A percentile compares a stretch with the other conserved stretches of the same genome.
These are phyloP conservation scores for Cordyceps sp. DNA, from an alignment of 2,329 filamentous ascomycete species.

Conservation along the genomic window DNA sequence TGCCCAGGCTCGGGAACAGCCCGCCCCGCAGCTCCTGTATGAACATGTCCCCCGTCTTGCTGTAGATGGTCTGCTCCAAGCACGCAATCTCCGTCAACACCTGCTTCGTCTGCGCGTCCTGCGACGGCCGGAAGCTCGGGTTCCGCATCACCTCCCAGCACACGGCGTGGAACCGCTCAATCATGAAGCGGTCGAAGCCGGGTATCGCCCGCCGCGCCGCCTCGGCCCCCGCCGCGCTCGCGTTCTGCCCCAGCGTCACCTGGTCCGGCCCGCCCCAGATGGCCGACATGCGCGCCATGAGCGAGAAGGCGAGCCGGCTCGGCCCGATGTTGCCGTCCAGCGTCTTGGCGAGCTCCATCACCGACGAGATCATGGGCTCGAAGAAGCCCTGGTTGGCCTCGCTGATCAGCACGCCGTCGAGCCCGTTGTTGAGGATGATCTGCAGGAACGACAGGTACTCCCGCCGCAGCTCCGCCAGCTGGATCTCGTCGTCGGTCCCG, in stretches of 20 bases:
- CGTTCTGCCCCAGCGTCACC: conserved; percentile 36
- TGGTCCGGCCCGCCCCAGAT: conserved; percentile 85
- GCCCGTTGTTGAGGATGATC: conserved; percentile 78
- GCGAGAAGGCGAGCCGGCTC: conserved; percentile 59
- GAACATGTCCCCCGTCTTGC: conserved; percentile 75
- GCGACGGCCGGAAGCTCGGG: conserved; percentile 58
- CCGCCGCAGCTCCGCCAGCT: conserved; percentile 74
- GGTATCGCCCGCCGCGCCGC: conserved; percentile 44
- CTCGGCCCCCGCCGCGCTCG: conserved; percentile 21
- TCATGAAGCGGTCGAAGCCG: conserved; percentile 83
- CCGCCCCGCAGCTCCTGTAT: conserved; percentile 47
- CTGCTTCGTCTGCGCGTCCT: conserved; percentile 75
- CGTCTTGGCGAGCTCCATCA: conserved; percentile 71
- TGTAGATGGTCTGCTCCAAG: conserved; percentile 77
- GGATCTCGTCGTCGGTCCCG: conserved; percentile 93
- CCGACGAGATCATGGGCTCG: conserved; percentile 69
- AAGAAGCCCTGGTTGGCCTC: conserved; percentile 82
- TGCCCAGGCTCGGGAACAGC: conserved; percentile 48
- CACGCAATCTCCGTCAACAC: conserved; percentile 77
- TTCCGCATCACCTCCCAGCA: conserved; percentile 81
- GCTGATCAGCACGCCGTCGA: conserved; percentile 78
- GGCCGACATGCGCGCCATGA: conserved; percentile 67
- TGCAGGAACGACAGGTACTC: conserved; percentile 93
- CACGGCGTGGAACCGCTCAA: conserved; percentile 72
- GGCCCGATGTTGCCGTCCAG: conserved; percentile 45